Evolutionary conservation across 257 asterid species (phyloP).

Genomic region (Nicotiana otophora): DNA sequence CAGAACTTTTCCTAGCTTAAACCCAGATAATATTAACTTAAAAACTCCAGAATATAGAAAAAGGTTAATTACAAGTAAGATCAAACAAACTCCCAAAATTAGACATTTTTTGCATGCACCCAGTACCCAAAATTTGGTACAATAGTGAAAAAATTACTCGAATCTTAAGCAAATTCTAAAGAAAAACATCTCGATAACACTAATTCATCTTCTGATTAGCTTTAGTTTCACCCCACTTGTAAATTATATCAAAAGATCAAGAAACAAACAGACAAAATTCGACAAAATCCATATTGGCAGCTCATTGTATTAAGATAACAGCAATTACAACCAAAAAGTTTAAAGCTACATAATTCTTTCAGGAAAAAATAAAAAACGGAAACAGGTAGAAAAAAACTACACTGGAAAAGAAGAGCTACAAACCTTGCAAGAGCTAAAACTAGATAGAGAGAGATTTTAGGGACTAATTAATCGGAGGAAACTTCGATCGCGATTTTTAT

Average conservation of each 20-base stretch:
- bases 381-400: background rate
- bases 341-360: background rate
- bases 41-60: background rate
- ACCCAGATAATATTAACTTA: background rate
- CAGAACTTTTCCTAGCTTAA: background rate
- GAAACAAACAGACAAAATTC: background rate
- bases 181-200: background rate
- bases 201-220: constrained; percentile 19
- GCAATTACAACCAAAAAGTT: background rate
- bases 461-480: constrained; percentile 15
- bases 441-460: constrained; percentile 19
- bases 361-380: background rate
- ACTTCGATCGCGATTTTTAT: constrained; percentile 23
- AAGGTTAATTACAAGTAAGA: background rate
- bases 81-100: background rate
- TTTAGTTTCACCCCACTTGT: constrained; percentile 9
- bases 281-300: constrained; percentile 11
- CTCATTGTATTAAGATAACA: background rate
- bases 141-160: constrained; percentile 26
- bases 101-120: background rate
- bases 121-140: constrained; percentile 23
- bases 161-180: constrained; percentile 10
- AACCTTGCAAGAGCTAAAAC: constrained; percentile 32
- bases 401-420: constrained; percentile 19
- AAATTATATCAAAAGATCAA: constrained; percentile 33